Conservation (phyloP, 495 filamentous ascomycete species). For the Xylaria cubensis region DNA sequence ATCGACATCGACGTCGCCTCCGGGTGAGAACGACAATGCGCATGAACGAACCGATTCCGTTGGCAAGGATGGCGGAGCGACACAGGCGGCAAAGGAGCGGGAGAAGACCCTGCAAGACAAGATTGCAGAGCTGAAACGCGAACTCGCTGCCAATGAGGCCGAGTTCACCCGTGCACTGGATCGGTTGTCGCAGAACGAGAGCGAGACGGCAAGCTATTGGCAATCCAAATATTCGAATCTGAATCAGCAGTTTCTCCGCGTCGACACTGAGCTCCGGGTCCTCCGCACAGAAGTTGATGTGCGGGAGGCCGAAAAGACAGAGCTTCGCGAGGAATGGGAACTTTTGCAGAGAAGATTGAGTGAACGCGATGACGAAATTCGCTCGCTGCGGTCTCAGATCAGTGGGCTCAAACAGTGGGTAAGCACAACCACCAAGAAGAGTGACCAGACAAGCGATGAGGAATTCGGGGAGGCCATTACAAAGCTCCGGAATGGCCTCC, state of each 20-base stretch:
- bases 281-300: slow-evolving; percentile 50
- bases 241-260: slow-evolving; percentile 50
- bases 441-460: slow-evolving; percentile 61
- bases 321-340: slow-evolving; percentile 52
- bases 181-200: slow-evolving; percentile 49
- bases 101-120: slow-evolving; percentile 38
- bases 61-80: slow-evolving; percentile 18
- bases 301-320: slow-evolving; percentile 45
- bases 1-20: slow-evolving; percentile 42
- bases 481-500: slow-evolving; percentile 59
- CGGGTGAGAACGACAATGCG: slow-evolving; percentile 38
- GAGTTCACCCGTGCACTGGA: slow-evolving; percentile 57
- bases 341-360: slow-evolving; percentile 42
- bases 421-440: slow-evolving; percentile 53
- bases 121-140: slow-evolving; percentile 53
- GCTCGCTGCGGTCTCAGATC: slow-evolving; percentile 52
- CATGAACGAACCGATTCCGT: slow-evolving; percentile 21
- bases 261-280: slow-evolving; percentile 51
- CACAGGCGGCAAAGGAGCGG: slow-evolving; percentile 34
- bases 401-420: slow-evolving; percentile 63
- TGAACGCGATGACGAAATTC: slow-evolving; percentile 52
- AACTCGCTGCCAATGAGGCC: slow-evolving; percentile 50
- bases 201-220: slow-evolving; percentile 55
- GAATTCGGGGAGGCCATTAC: slow-evolving; percentile 55
- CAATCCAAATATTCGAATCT: slow-evolving; percentile 52